Conservation (phyloP, 495 filamentous ascomycete species). For the Neurospora sp. region DNA sequence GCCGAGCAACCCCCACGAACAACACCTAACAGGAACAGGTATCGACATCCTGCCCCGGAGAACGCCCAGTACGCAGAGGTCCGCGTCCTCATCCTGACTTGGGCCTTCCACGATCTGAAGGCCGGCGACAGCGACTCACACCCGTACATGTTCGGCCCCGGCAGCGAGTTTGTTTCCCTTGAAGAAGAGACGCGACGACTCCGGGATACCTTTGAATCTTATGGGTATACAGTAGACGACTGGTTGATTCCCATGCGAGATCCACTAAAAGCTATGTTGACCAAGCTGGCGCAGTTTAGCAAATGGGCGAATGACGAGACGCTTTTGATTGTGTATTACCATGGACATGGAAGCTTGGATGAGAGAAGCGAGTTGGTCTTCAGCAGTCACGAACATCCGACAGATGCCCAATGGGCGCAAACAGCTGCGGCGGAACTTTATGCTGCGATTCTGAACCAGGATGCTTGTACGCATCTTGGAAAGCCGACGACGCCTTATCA, state of each 20-base stretch:
- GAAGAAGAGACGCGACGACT: constrained; percentile 24
- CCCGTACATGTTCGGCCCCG: constrained; percentile 15
- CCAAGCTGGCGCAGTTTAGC: constrained; percentile 14
- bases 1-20: not conserved
- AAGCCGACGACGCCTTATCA: constrained; percentile 1
- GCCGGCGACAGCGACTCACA: constrained; percentile 2
- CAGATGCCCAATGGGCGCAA: constrained; percentile 19
- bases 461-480: constrained; percentile 8
- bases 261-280: constrained; percentile 7
- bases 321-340: constrained; percentile 24
- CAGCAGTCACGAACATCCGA: constrained; percentile 27
- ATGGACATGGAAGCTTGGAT: constrained; percentile 24
- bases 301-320: constrained; percentile 17
- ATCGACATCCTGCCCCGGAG: not conserved
- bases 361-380: constrained; percentile 25
- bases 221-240: constrained; percentile 20
- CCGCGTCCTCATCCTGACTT: constrained; percentile 22
- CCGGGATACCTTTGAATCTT: constrained; percentile 15
- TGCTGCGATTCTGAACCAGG: constrained; percentile 13
- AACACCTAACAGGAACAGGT: constrained; percentile 2
- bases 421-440: constrained; percentile 24
- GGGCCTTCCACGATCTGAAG: constrained; percentile 23
- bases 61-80: constrained; percentile 17
- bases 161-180: constrained; percentile 18
- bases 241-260: constrained; percentile 21